Evolutionary conservation across 371 early-diverging fungal genomes (phyloP), one percentile per base, ranked within the genome.

Genomic region (Mortierella sp.): DNA sequence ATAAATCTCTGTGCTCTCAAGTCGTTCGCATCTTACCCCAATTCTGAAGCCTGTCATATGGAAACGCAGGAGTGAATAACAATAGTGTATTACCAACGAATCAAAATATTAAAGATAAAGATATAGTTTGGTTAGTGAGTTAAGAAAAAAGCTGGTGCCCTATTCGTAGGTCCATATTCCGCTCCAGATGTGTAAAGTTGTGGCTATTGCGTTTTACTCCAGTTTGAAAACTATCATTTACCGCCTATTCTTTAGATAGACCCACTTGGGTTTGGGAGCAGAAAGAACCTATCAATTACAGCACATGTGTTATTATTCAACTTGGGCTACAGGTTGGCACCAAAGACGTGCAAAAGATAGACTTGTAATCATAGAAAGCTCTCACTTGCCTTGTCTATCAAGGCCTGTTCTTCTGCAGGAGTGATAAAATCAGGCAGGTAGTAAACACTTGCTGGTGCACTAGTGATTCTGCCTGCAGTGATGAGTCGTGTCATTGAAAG

Each of bases 231-330:
- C n/a, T n/a, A n/a, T n/a, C 22, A 20, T 24, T 60, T 69, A 84
- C 84, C 86, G 77, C 70, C 86, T 62, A 60, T 81, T 81, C 74
- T 84, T 84, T 24, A 90, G 85, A 35, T 83, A 65, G 11, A 87
- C 86, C 91, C 89, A 89, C 72, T 88, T 88, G 40, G 88, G 87
- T 66, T 77, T 86, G 2, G 89, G 88, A 1, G 88, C 88, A 1
- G 83, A 30, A 61, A 85, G 70, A 28, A 88, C 88, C 83, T 88
- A 65, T 20, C 30, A 32, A 12, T 26, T 51, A 51, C 51, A 45
- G 5, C 6, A 14, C 47, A 14, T 2, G 18, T 45, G 47, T 45
- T 51, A n/a, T 43, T 43, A 9, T 43, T 43, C 5, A 14, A 9
- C 0, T 1, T 43, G 5, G 43, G 9, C 30, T 30, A 30, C 30